Percentiles rank a stretch among this genome's conserved stretches.
phyloP scores from a whole-genome alignment of 805 yeast genomes.

The Ogataea methanolica region DNA sequence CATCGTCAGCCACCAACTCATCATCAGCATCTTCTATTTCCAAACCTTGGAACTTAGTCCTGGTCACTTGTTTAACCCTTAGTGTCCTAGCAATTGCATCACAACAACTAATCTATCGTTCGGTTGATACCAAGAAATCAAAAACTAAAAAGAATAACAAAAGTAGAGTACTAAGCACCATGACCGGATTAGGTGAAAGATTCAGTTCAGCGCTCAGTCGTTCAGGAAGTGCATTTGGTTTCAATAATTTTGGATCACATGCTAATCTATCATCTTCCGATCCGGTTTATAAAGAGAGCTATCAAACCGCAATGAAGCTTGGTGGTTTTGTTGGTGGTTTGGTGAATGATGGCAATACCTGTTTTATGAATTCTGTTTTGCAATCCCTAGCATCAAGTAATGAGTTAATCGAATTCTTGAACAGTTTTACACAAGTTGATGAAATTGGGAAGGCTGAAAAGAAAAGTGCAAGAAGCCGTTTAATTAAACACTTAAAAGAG shows the following conservation, averaged over 20 bases:
- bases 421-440: conserved; percentile 30
- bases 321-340: conserved; percentile 85
- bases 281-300: conserved; percentile 15
- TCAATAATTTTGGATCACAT: neutral
- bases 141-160: conserved; percentile 1
- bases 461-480: too few species aligned
- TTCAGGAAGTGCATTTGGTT: conserved; percentile 15
- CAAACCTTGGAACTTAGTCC: conserved; percentile 12
- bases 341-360: conserved; percentile 86
- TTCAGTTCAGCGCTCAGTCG: conserved; percentile 16
- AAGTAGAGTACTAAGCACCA: conserved; percentile 1
- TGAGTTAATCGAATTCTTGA: conserved; percentile 52
- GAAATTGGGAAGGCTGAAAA: neutral
- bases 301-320: conserved; percentile 39
- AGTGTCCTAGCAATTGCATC: conserved; percentile 12
- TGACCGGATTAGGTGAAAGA: conserved; percentile 18
- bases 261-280: conserved; percentile 8
- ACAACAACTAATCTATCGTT: neutral
- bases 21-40: too few species aligned
- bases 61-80: conserved; percentile 14
- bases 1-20: too few species aligned
- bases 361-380: conserved; percentile 89
- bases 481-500: too few species aligned
- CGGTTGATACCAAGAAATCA: conserved; percentile 10
- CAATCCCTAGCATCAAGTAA: conserved; percentile 78